Evolutionary conservation across 2,329 filamentous ascomycete species (phyloP).

Genomic region (Fusarium haematococcum): DNA sequence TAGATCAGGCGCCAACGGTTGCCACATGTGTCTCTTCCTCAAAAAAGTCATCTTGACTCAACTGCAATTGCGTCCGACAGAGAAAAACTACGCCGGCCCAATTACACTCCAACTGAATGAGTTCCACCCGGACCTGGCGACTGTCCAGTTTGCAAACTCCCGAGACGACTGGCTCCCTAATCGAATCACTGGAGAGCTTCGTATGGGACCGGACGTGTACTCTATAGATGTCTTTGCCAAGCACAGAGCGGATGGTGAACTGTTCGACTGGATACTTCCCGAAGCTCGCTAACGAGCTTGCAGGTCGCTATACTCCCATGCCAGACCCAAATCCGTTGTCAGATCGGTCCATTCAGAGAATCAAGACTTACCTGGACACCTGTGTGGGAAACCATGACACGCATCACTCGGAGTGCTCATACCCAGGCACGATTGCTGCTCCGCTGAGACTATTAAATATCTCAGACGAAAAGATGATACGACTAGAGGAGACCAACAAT

Average conservation of each 20-base stretch:
- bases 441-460: not conserved
- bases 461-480: not conserved
- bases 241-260: not conserved
- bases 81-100: not conserved
- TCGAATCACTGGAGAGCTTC: not conserved
- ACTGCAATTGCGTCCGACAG: not conserved
- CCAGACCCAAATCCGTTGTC: not conserved
- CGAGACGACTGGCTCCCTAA: not conserved
- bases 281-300: not conserved
- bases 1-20: not conserved
- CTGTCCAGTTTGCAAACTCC: not conserved
- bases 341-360: not conserved
- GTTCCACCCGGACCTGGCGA: not conserved
- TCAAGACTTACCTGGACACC: not conserved
- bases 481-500: not conserved
- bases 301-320: not conserved
- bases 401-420: not conserved
- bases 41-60: not conserved
- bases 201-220: not conserved
- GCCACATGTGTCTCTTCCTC: not conserved
- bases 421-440: not conserved
- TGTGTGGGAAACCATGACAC: not conserved
- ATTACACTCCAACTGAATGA: not conserved
- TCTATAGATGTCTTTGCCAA: not conserved
- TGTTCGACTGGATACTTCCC: rapidly evolving